A percentile compares a stretch with the other conserved stretches of the same genome.
Evolutionary conservation across 177 flowering plant species (phyloP).

Genomic region (Vitis hybrid): DNA sequence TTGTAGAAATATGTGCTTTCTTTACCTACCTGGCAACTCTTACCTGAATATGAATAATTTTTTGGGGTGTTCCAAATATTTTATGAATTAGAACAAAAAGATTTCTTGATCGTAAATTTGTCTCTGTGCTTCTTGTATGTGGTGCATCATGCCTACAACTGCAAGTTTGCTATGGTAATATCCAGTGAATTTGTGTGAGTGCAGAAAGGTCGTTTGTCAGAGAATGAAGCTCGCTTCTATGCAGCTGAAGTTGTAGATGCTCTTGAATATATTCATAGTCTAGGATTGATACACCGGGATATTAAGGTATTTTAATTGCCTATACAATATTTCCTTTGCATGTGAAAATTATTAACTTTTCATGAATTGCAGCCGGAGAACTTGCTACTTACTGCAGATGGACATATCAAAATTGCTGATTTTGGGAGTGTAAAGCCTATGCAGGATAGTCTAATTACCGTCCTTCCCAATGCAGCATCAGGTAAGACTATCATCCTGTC

Average conservation of each 20-base stretch:
- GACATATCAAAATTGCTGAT: conserved; percentile 97
- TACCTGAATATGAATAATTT: too few species aligned
- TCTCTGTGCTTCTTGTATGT: background rate
- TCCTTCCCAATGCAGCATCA: conserved; percentile 87
- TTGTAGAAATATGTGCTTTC: too few species aligned
- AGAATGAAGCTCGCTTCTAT: conserved; percentile 92
- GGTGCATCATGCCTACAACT: background rate
- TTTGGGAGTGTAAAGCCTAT: conserved; percentile 98
- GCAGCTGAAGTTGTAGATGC: conserved; percentile 98
- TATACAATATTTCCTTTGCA: conserved; percentile 12
- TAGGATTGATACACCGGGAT: conserved; percentile 97
- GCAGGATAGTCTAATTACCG: conserved; percentile 81
- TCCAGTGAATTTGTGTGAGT: conserved; percentile 18
- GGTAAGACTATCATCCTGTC: conserved; percentile 32
- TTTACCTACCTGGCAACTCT: too few species aligned
- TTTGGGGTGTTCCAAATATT: too few species aligned
- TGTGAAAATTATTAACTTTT: conserved; percentile 28
- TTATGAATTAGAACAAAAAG: too few species aligned
- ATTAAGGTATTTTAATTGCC: conserved; percentile 67
- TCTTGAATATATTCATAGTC: conserved; percentile 88
- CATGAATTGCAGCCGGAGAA: conserved; percentile 87
- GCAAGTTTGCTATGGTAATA: conserved; percentile 1
- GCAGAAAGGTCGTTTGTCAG: conserved; percentile 92
- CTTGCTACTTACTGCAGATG: conserved; percentile 86
- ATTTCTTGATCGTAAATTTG: too few species aligned